Evolutionary conservation across 2,329 filamentous ascomycete species (phyloP).

Genomic region (Venturia effusa): DNA sequence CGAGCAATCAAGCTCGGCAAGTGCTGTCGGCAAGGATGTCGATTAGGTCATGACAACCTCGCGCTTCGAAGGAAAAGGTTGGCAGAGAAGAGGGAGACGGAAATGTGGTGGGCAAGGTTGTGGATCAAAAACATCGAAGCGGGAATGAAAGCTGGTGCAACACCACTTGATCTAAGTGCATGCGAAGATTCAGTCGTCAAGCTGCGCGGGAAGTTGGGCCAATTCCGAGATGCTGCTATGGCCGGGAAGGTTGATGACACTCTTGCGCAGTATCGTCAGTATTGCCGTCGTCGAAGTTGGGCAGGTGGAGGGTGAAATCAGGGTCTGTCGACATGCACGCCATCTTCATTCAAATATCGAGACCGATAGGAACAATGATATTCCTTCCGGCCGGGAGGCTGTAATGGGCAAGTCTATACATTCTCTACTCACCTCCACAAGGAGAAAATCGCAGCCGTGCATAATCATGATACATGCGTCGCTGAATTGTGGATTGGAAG

Average conservation of each 20-base stretch:
- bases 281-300: background rate
- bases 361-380: too few relatives aligned
- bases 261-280: background rate
- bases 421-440: too few relatives aligned
- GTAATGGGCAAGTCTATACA: too few relatives aligned
- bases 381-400: too few relatives aligned
- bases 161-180: background rate
- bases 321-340: background rate
- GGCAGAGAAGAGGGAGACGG: background rate
- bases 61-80: background rate
- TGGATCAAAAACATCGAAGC: background rate
- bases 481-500: too few relatives aligned
- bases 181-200: background rate
- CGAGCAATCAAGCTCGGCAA: background rate
- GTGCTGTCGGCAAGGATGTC: background rate
- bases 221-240: background rate
- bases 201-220: background rate
- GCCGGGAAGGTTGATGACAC: background rate
- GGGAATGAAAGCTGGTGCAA: background rate
- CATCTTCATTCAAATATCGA: background rate
- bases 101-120: background rate
- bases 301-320: background rate
- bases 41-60: background rate
- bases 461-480: too few relatives aligned
- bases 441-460: too few relatives aligned